Base-by-base conservation (phyloP, 2,329 filamentous ascomycete genomes). In the Cercospora brassicicola region DNA sequence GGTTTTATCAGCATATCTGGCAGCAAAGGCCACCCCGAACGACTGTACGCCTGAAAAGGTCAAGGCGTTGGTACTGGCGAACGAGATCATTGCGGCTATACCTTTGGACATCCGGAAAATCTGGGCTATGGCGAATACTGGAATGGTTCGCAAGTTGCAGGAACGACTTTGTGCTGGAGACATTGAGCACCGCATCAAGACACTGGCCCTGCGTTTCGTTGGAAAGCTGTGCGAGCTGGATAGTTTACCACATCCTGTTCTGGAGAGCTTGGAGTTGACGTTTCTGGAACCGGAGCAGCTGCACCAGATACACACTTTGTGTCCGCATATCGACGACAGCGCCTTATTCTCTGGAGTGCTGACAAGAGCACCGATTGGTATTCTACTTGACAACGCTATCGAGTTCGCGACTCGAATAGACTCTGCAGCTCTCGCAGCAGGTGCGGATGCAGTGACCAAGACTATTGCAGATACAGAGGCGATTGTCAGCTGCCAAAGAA, bases 121-220 rank as follows among this genome's bases (percentile, higher is more conserved):
- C 15, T 79, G 78, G 77, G 75, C 74, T 31, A 65, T 69, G 8
- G 72, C 72, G 5, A 80, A 80, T 56, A 65, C 67, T 4, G 67
- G 71, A 36, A 71, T 76, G 33, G 63, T 78, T 9, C 71, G 75
- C 51, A 79, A 78, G 65, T 48, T 80, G 51, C 73, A 79, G 33
- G 76, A 79, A 55, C 78, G 78, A 55, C 70, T 75, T 4, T 67
- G 74, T 10, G 72, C 71, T 5, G 67, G 63, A 7, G 69, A 72
- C 1, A 42, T 74, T 20, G 68, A 73, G 28, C 56, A 60, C 11
- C 56, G 26, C n/a, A 51, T 75, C 31, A 73, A 71, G 28, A 68
- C 75, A 7, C 66, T 74, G n/a, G 74, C 73, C 18, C 65, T 77
- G 42, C 72, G 71, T 4, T 75, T 77, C 48, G 61, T 76, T 4